phyloP scores from a whole-genome alignment of 345 rosid species.

The Bruguiera parviflora region DNA sequence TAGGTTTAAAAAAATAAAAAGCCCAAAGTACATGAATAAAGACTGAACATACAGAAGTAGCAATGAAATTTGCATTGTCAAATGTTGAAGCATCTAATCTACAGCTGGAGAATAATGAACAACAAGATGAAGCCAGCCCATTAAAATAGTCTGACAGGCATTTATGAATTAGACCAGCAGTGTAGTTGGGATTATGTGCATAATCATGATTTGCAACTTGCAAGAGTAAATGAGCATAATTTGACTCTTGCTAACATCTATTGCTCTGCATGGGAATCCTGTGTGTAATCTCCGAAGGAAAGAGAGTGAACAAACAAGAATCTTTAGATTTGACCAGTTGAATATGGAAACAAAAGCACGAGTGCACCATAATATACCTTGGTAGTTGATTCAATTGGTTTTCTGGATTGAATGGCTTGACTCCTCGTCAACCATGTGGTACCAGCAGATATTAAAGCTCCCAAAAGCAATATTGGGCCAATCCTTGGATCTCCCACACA shows the following conservation, averaged over 20 bases:
- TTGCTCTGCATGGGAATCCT: background rate
- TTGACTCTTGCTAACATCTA: background rate
- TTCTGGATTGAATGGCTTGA: conserved; percentile 42
- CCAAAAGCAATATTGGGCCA: conserved; percentile 78
- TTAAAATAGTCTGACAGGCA: background rate
- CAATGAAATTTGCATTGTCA: background rate
- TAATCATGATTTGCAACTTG: background rate
- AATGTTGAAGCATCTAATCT: background rate
- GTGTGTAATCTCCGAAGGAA: no score
- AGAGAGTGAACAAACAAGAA: no score
- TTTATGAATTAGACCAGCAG: background rate
- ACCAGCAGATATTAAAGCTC: conserved; percentile 67
- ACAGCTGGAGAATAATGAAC: background rate
- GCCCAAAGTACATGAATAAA: no score
- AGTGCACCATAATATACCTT: conserved; percentile 29
- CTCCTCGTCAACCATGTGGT: conserved; percentile 64
- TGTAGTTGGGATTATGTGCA: background rate
- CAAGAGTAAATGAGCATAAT: background rate
- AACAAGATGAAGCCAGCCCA: background rate
- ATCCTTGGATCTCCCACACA: conserved; percentile 70
- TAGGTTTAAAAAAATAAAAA: no score
- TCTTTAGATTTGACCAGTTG: no score
- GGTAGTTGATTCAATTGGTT: conserved; percentile 32
- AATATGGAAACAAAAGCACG: no score
- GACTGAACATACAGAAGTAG: background rate